Evolutionary conservation across 2,329 filamentous ascomycete species (phyloP).

Genomic region (Xylariaceae sp.): DNA sequence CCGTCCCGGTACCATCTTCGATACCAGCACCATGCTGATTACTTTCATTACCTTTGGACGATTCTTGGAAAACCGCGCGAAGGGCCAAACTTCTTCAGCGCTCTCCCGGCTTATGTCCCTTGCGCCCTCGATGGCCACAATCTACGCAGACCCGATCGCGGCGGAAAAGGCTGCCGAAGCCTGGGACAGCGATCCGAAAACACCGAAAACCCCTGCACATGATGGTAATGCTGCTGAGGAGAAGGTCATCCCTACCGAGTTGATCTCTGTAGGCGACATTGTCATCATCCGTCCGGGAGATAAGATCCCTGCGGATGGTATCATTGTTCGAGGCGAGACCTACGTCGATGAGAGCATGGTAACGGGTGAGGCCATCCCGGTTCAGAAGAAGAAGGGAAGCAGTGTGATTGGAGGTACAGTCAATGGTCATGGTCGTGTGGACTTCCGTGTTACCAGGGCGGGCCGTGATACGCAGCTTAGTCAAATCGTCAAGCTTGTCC

Average conservation of each 20-base stretch:
- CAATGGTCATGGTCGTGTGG: conserved; percentile 85
- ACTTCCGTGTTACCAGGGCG: conserved; percentile 87
- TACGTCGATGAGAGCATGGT: conserved; percentile 99
- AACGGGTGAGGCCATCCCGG: conserved; percentile 93
- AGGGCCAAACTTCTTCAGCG: conserved; percentile 93
- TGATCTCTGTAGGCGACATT: conserved; percentile 90
- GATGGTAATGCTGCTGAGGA: conserved; percentile 70
- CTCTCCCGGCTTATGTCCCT: conserved; percentile 93
- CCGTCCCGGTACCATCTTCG: conserved; percentile 85
- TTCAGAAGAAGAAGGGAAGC: conserved; percentile 79
- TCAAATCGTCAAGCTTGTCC: conserved; percentile 97
- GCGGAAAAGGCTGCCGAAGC: conserved; percentile 83
- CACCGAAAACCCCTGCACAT: conserved; percentile 31
- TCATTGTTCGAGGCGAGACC: conserved; percentile 81
- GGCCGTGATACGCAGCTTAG: conserved; percentile 95
- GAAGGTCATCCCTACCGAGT: conserved; percentile 83
- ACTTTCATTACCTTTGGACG: conserved; percentile 90
- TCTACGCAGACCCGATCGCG: conserved; percentile 91
- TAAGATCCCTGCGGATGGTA: conserved; percentile 92
- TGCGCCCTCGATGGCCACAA: conserved; percentile 93
- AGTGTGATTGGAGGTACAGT: conserved; percentile 89
- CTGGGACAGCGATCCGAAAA: conserved; percentile 59
- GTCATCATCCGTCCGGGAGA: conserved; percentile 91
- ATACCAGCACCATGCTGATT: conserved; percentile 97
- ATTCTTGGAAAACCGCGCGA: conserved; percentile 89